phyloP scores from a whole-genome alignment of 2,329 filamentous ascomycete genomes.

The Curvularia verruculosa region DNA sequence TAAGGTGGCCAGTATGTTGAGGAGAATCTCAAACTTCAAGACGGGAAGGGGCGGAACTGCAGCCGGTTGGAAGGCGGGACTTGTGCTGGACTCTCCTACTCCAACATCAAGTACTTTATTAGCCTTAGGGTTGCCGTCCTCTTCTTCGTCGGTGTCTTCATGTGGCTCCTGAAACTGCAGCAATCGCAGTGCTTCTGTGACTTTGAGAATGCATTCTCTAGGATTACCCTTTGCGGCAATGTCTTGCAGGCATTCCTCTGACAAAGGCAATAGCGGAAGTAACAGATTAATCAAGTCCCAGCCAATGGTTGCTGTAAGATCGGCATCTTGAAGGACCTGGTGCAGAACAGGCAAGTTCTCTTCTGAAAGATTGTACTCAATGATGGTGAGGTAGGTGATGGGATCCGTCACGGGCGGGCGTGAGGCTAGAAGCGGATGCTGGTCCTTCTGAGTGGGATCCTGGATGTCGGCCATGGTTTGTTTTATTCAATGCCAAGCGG shows the following conservation, averaged over 20 bases:
- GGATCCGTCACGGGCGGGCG: constrained; percentile 69
- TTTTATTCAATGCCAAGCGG: background rate
- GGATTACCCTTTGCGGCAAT: constrained; percentile 80
- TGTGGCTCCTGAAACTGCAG: constrained; percentile 57
- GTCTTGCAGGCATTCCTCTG: constrained; percentile 73
- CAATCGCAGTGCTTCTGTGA: constrained; percentile 72
- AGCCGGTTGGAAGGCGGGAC: constrained; percentile 31
- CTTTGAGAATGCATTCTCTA: constrained; percentile 79
- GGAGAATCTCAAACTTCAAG: constrained; percentile 69
- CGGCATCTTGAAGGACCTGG: constrained; percentile 69
- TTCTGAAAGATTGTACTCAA: constrained; percentile 73
- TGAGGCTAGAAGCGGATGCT: constrained; percentile 62
- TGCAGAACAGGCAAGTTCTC: constrained; percentile 72
- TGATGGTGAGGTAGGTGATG: constrained; percentile 78
- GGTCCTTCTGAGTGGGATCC: constrained; percentile 27
- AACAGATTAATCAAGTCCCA: constrained; percentile 84
- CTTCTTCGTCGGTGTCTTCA: constrained; percentile 62
- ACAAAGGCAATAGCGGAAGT: constrained; percentile 67
- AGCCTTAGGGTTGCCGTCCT: constrained; percentile 37
- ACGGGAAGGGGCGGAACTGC: constrained; percentile 50
- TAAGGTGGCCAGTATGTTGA: constrained; percentile 74
- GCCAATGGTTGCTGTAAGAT: constrained; percentile 76
- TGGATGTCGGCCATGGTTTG: constrained; percentile 42
- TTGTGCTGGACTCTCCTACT: constrained; percentile 42
- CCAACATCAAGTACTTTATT: constrained; percentile 35